Evolutionary conservation across 192 early-diverging fungal species (phyloP).

Genomic region (Linnemannia zychae): DNA sequence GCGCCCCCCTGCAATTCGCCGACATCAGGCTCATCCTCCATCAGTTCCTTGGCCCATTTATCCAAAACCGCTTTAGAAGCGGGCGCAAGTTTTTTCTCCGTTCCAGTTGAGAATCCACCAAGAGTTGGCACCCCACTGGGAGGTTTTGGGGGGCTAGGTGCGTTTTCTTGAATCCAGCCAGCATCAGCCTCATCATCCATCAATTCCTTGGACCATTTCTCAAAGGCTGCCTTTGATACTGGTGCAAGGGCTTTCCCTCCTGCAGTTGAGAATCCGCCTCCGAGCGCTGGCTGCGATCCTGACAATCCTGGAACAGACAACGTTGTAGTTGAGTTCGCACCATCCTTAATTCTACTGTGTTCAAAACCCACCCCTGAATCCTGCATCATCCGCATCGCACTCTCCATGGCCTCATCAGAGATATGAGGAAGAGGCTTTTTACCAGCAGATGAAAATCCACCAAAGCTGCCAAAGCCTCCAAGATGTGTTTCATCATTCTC

Average conservation of each 20-base stretch:
- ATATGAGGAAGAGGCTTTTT: conserved; percentile 6
- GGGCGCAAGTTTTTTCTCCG: conserved; percentile 12
- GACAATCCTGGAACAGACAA: background rate
- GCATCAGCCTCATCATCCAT: background rate
- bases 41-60: conserved; percentile 28
- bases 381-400: conserved; percentile 17
- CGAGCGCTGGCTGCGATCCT: background rate
- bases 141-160: background rate
- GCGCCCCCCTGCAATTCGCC: background rate
- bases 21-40: background rate
- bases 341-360: background rate
- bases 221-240: conserved; percentile 8
- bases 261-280: conserved; percentile 19
- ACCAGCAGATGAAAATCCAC: conserved; percentile 16
- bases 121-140: background rate
- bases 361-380: background rate
- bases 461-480: background rate
- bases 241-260: conserved; percentile 13
- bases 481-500: background rate
- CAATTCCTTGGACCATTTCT: conserved; percentile 33
- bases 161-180: background rate
- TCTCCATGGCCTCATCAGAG: conserved; percentile 18
- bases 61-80: conserved; percentile 15
- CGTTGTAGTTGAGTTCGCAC: background rate
- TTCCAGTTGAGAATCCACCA: conserved; percentile 25